Base-by-base conservation (phyloP, 1,284 basidiomycete genomes). In the Papiliotrema nemorosa region DNA sequence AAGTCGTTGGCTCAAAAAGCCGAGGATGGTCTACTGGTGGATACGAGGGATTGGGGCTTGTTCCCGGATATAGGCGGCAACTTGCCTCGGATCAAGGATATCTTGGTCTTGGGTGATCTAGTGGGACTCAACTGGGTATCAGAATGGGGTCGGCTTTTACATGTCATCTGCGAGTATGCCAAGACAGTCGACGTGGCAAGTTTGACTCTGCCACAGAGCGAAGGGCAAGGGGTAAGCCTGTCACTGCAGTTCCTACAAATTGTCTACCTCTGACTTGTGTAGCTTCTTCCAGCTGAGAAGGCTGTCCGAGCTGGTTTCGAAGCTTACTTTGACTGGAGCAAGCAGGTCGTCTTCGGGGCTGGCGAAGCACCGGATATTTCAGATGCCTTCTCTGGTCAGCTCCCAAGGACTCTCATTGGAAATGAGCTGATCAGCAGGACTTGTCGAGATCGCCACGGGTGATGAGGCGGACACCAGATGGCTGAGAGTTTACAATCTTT, bases 31-130 rank as follows among this genome's bases (percentile, higher is more conserved):
- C 27, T 36, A 18, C 18, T 49, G 18, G 44, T 39, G 7, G 63
- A 67, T 50, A 52, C 46, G 3, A 49, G 65, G 44, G 59, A 64
- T 36, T 65, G 60, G 58, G 63, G 64, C 34, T 35, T 65, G 45
- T 44, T 67, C 24, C 40, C 50, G 16, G 50, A 57, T 20, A 57
- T 62, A 12, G 63, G 59, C 1, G 59, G 63, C 7, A 46, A 53
- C 14, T 25, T 47, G 38, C 34, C 37, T 3, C 12, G 39, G 1
- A 34, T 61, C 14, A 47, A 25, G n/a, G 58, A 58, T 12, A 31
- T 67, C 34, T 53, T 51, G 20, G 22, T 31, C 9, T 18, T 58
- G 42, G 47, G 50, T 2, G 29, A 29, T 12, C 44, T 26, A n/a
- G 25, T 58, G 3, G 44, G 35, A 3, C 40, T 12, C 9, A 40